Conservation (phyloP, 805 yeast species). For the Cephaloascus fragrans region DNA sequence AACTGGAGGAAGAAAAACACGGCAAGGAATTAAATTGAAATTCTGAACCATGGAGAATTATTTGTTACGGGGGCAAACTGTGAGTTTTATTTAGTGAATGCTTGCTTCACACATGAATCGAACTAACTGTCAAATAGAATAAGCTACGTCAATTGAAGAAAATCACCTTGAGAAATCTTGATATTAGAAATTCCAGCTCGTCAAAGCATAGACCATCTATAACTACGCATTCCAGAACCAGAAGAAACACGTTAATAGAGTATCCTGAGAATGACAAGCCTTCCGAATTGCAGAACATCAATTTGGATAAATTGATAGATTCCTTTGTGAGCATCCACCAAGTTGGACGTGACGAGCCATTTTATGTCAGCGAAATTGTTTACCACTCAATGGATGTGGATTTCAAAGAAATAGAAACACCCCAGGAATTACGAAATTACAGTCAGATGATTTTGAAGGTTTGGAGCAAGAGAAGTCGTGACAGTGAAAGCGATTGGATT, state of each 20-base stretch:
- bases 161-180: background rate
- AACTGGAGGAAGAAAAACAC: too few relatives aligned
- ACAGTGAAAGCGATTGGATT: background rate
- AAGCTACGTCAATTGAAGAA: background rate
- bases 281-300: background rate
- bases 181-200: background rate
- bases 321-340: background rate
- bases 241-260: background rate
- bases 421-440: background rate
- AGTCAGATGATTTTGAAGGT: background rate
- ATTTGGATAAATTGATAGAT: background rate
- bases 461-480: background rate
- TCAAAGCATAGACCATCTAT: background rate
- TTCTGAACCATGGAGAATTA: too few relatives aligned
- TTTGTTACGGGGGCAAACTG: too few relatives aligned
- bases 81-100: too few relatives aligned
- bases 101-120: too few relatives aligned
- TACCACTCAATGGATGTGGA: background rate
- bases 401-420: background rate
- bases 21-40: too few relatives aligned
- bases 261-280: background rate
- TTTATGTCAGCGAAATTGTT: background rate
- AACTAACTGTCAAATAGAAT: too few relatives aligned
- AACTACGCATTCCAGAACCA: background rate
- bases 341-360: background rate